These are phyloP conservation scores for Dipteronia dyeriana DNA, from an alignment of 345 rosid genomes.

Conservation along the genomic window DNA sequence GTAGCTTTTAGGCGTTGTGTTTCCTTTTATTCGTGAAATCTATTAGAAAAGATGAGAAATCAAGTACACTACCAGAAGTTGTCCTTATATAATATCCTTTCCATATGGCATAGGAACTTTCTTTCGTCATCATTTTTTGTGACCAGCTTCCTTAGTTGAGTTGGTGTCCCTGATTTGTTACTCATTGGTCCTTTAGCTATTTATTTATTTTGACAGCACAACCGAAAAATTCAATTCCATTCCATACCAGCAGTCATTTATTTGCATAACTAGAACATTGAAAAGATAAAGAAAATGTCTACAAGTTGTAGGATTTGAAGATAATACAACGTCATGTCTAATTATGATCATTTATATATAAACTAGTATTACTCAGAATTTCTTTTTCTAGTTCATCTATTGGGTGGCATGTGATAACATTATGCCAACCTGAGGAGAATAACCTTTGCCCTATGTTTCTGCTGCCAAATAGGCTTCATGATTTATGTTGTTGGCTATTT, in stretches of 20 bases:
- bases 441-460: not conserved
- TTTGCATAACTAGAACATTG: not conserved
- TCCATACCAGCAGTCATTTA: not conserved
- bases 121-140: no score
- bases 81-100: no score
- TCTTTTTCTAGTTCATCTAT: not conserved
- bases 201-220: no score
- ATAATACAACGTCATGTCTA: not conserved
- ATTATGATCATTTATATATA: not conserved
- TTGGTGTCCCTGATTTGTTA: no score
- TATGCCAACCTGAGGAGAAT: not conserved
- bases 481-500: not conserved
- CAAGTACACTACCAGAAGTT: no score
- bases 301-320: not conserved
- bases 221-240: not conserved
- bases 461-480: slow-evolving; percentile 1
- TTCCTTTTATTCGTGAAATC: no score
- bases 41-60: no score
- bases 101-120: no score
- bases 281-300: not conserved
- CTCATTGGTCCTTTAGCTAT: no score
- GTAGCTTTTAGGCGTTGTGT: no score
- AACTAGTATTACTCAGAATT: not conserved
- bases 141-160: no score
- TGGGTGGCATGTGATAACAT: not conserved